Evolutionary conservation across 2,329 filamentous ascomycete genomes (phyloP).

Genomic region (Colletotrichum tropicicola): DNA sequence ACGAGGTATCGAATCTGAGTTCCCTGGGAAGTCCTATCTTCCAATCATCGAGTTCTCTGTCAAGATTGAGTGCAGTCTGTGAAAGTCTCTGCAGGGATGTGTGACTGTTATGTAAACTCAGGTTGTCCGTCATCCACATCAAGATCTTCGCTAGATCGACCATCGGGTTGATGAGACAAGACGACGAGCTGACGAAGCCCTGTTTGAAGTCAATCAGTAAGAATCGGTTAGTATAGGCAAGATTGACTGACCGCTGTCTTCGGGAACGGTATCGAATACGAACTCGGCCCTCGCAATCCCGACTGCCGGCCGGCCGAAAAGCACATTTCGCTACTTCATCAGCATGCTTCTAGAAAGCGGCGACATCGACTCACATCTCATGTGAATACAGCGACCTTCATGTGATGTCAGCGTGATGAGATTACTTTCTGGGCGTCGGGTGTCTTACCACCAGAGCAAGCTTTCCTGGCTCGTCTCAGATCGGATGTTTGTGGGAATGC

Average conservation of each 20-base stretch:
- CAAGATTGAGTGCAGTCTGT: slow-evolving; percentile 15
- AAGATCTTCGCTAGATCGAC: slow-evolving; percentile 27
- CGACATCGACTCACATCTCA: slow-evolving; percentile 20
- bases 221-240: no score
- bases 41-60: slow-evolving; percentile 22
- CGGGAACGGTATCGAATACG: slow-evolving; percentile 19
- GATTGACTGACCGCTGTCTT: slow-evolving; percentile 11
- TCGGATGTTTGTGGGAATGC: slow-evolving; percentile 35
- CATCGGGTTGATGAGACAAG: slow-evolving; percentile 25
- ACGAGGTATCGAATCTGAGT: slow-evolving; percentile 17
- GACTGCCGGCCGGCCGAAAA: slow-evolving; percentile 26
- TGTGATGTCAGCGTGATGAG: neutral
- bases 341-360: neutral
- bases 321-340: slow-evolving; percentile 21
- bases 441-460: slow-evolving; percentile 30
- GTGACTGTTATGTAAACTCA: slow-evolving; percentile 20
- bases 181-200: slow-evolving; percentile 20
- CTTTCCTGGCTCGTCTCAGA: slow-evolving; percentile 28
- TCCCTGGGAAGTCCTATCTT: slow-evolving; percentile 10
- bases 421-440: neutral
- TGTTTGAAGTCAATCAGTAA: neutral
- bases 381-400: slow-evolving; percentile 30
- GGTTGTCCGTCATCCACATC: slow-evolving; percentile 30
- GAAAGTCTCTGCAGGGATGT: slow-evolving; percentile 17
- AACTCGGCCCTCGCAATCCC: slow-evolving; percentile 8